Evolutionary conservation across 2,329 filamentous ascomycete genomes (phyloP).

Genomic region (Alternaria tenuissima): DNA sequence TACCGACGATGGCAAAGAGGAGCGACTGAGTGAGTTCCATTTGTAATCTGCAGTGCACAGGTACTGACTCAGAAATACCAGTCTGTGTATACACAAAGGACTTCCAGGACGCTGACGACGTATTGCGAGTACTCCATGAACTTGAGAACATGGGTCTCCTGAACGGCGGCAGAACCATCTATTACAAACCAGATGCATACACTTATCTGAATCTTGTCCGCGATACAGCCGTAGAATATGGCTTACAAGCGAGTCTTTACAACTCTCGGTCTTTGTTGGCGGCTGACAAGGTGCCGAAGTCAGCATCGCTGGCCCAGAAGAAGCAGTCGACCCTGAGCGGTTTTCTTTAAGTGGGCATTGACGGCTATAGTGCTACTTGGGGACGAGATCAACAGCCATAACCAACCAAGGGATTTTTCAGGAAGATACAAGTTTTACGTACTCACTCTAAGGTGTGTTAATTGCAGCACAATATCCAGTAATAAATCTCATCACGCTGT

Average conservation of each 20-base stretch:
- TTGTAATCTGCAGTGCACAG: neutral
- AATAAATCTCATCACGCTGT: neutral
- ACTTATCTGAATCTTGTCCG: slow-evolving; percentile 55
- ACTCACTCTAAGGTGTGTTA: neutral
- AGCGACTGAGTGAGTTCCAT: slow-evolving; percentile 62
- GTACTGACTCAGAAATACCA: neutral
- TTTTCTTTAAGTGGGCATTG: neutral
- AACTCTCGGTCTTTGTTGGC: slow-evolving; percentile 51
- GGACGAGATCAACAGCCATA: neutral
- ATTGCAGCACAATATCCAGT: neutral
- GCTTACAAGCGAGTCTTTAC: slow-evolving; percentile 55
- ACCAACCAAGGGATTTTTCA: neutral
- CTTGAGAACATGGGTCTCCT: slow-evolving; percentile 71
- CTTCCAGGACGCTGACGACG: slow-evolving; percentile 73
- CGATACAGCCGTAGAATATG: slow-evolving; percentile 49
- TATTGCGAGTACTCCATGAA: slow-evolving; percentile 70
- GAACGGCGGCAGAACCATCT: slow-evolving; percentile 62
- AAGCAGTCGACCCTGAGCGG: slow-evolving; percentile 18
- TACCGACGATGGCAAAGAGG: slow-evolving; percentile 56
- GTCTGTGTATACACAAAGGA: slow-evolving; percentile 78
- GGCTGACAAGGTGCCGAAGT: slow-evolving; percentile 17
- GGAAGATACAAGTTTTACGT: neutral
- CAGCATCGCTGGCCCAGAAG: slow-evolving; percentile 16
- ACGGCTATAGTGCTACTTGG: neutral
- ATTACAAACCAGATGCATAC: slow-evolving; percentile 77